These are phyloP conservation scores for Candida buenavistaensis DNA, from an alignment of 1,139 yeast species.

Conservation along the genomic window DNA sequence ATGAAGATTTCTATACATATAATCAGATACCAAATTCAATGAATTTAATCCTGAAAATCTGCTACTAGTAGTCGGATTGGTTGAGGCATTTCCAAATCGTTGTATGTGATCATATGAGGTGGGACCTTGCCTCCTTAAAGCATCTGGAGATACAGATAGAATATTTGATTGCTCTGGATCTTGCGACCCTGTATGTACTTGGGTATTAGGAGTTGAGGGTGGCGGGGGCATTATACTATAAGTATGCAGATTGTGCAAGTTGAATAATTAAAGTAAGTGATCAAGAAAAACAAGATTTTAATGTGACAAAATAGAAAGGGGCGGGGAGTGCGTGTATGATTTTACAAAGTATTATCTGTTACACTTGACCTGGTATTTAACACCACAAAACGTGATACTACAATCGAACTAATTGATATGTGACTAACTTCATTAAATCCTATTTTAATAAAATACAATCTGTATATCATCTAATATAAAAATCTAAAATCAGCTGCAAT, in stretches of 20 bases:
- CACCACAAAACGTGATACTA: no score
- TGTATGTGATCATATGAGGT: slow-evolving; percentile 7
- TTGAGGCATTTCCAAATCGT: slow-evolving; percentile 11
- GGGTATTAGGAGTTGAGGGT: slow-evolving; percentile 6
- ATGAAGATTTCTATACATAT: slow-evolving; percentile 12
- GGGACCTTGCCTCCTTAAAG: not conserved
- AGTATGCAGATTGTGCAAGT: not conserved
- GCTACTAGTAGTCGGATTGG: not conserved
- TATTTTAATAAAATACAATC: not conserved
- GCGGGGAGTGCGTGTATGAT: not conserved
- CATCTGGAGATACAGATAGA: not conserved
- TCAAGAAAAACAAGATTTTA: not conserved
- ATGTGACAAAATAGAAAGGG: not conserved
- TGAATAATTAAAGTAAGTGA: not conserved
- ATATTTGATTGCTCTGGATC: slow-evolving; percentile 1
- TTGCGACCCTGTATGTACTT: not conserved
- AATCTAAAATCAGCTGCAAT: slow-evolving; percentile 47
- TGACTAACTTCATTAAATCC: not conserved
- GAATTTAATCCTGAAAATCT: slow-evolving; percentile 12
- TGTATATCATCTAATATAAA: slow-evolving; percentile 20
- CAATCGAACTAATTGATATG: no score
- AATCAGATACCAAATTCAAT: slow-evolving; percentile 14
- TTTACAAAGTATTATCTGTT: no score
- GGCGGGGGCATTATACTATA: slow-evolving; percentile 1
- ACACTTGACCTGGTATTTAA: no score